A percentile compares a stretch with the other conserved stretches of the same genome.
Evolutionary conservation across 2,329 filamentous ascomycete species (phyloP).

Genomic region (Epichloe brachyelytri): DNA sequence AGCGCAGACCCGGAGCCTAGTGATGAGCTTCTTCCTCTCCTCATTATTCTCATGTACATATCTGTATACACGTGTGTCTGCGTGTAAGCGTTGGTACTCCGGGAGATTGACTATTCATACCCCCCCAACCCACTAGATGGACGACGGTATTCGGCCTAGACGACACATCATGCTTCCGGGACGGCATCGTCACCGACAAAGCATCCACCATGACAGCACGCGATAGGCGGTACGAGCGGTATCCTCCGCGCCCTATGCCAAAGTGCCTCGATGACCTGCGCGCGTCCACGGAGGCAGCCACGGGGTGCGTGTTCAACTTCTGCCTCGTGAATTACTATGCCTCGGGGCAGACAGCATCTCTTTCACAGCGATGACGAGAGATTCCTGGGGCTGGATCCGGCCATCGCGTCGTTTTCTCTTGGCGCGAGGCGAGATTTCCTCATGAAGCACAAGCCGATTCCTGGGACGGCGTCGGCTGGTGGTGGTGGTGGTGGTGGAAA

Average conservation of each 20-base stretch:
- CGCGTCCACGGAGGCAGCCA: constrained; percentile 49
- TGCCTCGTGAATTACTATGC: constrained; percentile 76
- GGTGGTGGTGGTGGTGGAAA: constrained; percentile 11
- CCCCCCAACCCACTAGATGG: constrained; percentile 16
- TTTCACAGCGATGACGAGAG: constrained; percentile 68
- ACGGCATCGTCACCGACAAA: constrained; percentile 29
- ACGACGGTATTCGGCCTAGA: constrained; percentile 47
- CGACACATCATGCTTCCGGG: constrained; percentile 48
- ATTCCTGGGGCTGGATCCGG: constrained; percentile 56
- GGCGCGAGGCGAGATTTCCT: constrained; percentile 63
- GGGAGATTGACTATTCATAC: background rate
- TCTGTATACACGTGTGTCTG: background rate
- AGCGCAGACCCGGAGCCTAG: background rate
- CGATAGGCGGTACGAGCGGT: constrained; percentile 42
- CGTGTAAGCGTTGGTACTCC: background rate
- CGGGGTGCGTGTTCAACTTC: constrained; percentile 61
- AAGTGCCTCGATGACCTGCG: constrained; percentile 54
- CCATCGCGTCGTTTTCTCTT: constrained; percentile 63
- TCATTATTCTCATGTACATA: background rate
- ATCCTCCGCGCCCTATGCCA: constrained; percentile 56
- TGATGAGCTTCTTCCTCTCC: too few species aligned
- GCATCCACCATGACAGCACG: constrained; percentile 26
- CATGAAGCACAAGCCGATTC: constrained; percentile 60
- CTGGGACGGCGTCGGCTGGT: constrained; percentile 16
- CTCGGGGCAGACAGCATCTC: constrained; percentile 61